Conservation (phyloP, 495 filamentous ascomycete species). For the Penicillium herquei region DNA sequence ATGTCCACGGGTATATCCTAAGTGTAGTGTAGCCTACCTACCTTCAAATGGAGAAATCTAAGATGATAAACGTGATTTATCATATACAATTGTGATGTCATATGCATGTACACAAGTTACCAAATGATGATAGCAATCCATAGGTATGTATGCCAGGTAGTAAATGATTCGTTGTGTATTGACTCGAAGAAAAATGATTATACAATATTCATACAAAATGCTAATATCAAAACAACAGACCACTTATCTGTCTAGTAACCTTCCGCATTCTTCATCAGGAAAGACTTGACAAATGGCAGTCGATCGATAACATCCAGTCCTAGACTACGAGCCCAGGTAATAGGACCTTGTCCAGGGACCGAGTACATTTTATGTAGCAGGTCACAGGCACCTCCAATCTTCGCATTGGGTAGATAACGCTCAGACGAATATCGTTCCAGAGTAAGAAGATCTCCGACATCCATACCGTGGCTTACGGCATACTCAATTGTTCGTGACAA, state of each 20-base stretch:
- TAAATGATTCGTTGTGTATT: no score
- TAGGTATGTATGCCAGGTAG: no score
- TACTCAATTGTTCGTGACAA: slow-evolving; percentile 71
- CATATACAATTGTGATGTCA: no score
- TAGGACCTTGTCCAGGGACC: slow-evolving; percentile 62
- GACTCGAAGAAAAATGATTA: no score
- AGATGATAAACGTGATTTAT: no score
- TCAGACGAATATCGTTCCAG: slow-evolving; percentile 78
- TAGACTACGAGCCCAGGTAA: slow-evolving; percentile 72
- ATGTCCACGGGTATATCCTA: no score
- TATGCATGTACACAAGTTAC: no score
- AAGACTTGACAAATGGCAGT: slow-evolving; percentile 75
- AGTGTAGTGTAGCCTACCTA: no score
- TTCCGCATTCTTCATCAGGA: slow-evolving; percentile 88
- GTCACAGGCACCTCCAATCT: slow-evolving; percentile 86
- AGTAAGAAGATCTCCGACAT: slow-evolving; percentile 71
- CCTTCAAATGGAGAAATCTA: no score
- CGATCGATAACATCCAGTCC: slow-evolving; percentile 76
- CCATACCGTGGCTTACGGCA: slow-evolving; percentile 78
- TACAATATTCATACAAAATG: no score
- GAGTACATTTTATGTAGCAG: slow-evolving; percentile 92
- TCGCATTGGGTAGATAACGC: slow-evolving; percentile 77
- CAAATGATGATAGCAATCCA: no score
- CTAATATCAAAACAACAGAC: background rate
- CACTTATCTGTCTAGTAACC: slow-evolving; percentile 37